These are phyloP conservation scores for Fagopyrum tataricum DNA, from an alignment of 148 eudicot genomes.

Conservation along the genomic window DNA sequence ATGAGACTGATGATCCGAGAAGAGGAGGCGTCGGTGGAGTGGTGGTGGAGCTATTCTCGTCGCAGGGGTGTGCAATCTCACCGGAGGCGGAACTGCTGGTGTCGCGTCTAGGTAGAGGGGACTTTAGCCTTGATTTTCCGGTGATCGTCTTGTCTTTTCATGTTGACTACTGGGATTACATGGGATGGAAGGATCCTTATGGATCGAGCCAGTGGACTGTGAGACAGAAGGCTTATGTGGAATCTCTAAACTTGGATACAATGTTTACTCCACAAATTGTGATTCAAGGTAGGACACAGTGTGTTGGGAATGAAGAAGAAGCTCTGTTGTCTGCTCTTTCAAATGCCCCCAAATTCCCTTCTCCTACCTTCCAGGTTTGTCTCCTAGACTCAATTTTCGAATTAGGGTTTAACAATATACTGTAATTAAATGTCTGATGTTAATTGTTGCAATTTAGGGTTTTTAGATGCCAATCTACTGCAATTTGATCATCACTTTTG, in stretches of 20 bases:
- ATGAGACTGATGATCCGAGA: slow-evolving; percentile 15
- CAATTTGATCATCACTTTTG: neutral
- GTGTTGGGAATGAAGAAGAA: slow-evolving; percentile 62
- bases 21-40: slow-evolving; percentile 26
- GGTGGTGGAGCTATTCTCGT: slow-evolving; percentile 80
- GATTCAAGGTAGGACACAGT: slow-evolving; percentile 59
- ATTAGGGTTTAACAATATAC: neutral
- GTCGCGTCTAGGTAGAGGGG: slow-evolving; percentile 84
- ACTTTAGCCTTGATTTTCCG: slow-evolving; percentile 45
- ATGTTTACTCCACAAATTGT: slow-evolving; percentile 84
- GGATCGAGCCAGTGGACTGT: slow-evolving; percentile 84
- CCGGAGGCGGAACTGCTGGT: slow-evolving; percentile 71
- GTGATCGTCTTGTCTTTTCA: slow-evolving; percentile 61
- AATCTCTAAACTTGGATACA: slow-evolving; percentile 58
- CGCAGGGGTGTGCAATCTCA: slow-evolving; percentile 82
- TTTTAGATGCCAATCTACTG: neutral
- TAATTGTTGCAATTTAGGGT: neutral
- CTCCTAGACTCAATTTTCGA: neutral
- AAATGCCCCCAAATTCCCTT: slow-evolving; percentile 48
- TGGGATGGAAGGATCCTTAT: slow-evolving; percentile 83
- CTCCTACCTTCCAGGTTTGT: slow-evolving; percentile 61
- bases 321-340: slow-evolving; percentile 37
- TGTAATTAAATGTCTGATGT: neutral
- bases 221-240: slow-evolving; percentile 72
- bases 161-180: slow-evolving; percentile 87